Evolutionary conservation across 345 rosid genomes (phyloP).

Genomic region (Pistacia integerrima): DNA sequence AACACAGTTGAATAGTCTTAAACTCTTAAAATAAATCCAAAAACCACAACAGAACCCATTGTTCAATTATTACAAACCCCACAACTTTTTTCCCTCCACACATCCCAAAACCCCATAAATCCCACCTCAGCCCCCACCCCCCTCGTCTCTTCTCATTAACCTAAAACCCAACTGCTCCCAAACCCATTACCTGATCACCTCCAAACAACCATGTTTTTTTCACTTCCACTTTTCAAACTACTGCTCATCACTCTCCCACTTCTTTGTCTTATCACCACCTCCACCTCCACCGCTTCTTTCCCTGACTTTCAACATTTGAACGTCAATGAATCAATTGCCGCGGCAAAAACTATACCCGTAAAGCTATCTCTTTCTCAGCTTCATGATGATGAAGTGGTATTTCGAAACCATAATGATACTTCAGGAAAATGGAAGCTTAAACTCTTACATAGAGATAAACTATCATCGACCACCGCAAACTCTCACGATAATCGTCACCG

Average conservation of each 20-base stretch:
- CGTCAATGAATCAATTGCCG: slow-evolving; percentile 36
- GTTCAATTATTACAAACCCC: slow-evolving; percentile 37
- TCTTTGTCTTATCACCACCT: slow-evolving; percentile 13
- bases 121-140: not conserved
- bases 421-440: slow-evolving; percentile 37
- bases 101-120: slow-evolving; percentile 32
- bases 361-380: slow-evolving; percentile 14
- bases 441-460: slow-evolving; percentile 70
- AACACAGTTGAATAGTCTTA: not conserved
- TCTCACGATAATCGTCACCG: slow-evolving; percentile 43
- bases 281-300: slow-evolving; percentile 22
- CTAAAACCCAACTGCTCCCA: not conserved
- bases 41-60: slow-evolving; percentile 8
- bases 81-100: slow-evolving; percentile 11
- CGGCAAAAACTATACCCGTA: slow-evolving; percentile 22
- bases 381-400: slow-evolving; percentile 32
- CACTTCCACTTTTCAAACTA: slow-evolving; percentile 8
- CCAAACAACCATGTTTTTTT: slow-evolving; percentile 23
- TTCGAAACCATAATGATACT: slow-evolving; percentile 15
- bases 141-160: not conserved
- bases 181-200: not conserved
- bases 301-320: slow-evolving; percentile 58
- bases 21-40: slow-evolving; percentile 18
- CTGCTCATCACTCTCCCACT: slow-evolving; percentile 13
- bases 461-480: slow-evolving; percentile 26